Evolutionary conservation across 345 rosid species (phyloP).

Genomic region (Mangifera indica): DNA sequence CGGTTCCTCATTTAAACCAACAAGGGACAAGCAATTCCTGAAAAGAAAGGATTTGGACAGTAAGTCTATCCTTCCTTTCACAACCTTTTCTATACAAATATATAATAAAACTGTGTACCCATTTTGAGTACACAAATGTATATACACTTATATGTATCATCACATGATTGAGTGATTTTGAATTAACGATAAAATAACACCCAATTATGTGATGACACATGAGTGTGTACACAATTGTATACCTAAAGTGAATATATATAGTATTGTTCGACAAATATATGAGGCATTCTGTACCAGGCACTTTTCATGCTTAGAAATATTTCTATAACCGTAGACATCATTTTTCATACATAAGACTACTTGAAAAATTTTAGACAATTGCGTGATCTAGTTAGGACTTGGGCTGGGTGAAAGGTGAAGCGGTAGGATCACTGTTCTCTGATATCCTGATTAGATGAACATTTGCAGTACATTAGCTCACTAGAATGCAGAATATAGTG

Average conservation of each 20-base stretch:
- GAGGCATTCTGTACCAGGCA: background rate
- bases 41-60: constrained; percentile 68
- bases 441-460: background rate
- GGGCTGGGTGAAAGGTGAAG: background rate
- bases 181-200: too few species aligned
- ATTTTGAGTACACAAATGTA: too few species aligned
- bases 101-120: too few species aligned
- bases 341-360: too few species aligned
- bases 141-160: too few species aligned
- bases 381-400: background rate
- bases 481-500: background rate
- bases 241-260: too few species aligned
- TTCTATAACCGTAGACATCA: too few species aligned
- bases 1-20: constrained; percentile 58
- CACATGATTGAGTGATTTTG: too few species aligned
- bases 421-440: background rate
- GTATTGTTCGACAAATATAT: too few species aligned
- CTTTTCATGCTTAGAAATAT: background rate
- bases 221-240: too few species aligned
- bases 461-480: background rate
- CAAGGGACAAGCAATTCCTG: constrained; percentile 54
- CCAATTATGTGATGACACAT: too few species aligned
- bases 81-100: too few species aligned
- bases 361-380: background rate
- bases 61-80: constrained; percentile 23